Percentiles rank a stretch among this genome's conserved stretches.
phyloP scores from a whole-genome alignment of 441 rosid genomes.

The Aquilaria agallochum region DNA sequence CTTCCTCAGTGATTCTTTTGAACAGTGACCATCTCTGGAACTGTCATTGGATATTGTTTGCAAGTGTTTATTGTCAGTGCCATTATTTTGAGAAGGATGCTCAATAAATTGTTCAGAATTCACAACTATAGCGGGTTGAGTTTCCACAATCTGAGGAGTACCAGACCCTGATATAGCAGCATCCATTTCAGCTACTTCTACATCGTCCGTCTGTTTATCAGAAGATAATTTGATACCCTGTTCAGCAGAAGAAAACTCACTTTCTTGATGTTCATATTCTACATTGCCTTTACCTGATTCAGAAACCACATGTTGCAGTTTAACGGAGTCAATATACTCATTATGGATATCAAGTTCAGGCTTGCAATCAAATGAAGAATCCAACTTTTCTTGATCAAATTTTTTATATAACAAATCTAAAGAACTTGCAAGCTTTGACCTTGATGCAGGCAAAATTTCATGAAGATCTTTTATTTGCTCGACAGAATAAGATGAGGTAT shows the following conservation, averaged over 20 bases:
- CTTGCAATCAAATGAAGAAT: slow-evolving; percentile 31
- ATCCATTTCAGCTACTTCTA: slow-evolving; percentile 15
- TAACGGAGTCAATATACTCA: slow-evolving; percentile 32
- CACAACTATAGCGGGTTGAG: slow-evolving; percentile 16
- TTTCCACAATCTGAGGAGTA: slow-evolving; percentile 24
- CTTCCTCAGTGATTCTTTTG: slow-evolving; percentile 65
- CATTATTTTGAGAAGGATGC: slow-evolving; percentile 21
- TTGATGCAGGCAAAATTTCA: slow-evolving; percentile 55
- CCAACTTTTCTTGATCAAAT: slow-evolving; percentile 50
- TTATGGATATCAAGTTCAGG: slow-evolving; percentile 32
- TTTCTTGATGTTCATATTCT: slow-evolving; percentile 34
- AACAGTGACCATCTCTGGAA: slow-evolving; percentile 32
- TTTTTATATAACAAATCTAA: slow-evolving; percentile 38
- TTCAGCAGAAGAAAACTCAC: slow-evolving; percentile 37
- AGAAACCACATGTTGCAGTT: slow-evolving; percentile 19
- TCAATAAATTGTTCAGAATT: slow-evolving; percentile 29
- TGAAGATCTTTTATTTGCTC: slow-evolving; percentile 77
- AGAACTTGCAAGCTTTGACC: slow-evolving; percentile 39
- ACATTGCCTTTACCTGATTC: slow-evolving; percentile 20
- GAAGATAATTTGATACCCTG: slow-evolving; percentile 33
- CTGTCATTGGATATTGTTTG: slow-evolving; percentile 22
- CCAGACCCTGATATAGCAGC: slow-evolving; percentile 18
- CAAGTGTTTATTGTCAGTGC: slow-evolving; percentile 15
- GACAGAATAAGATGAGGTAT: slow-evolving; percentile 23
- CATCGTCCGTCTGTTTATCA: slow-evolving; percentile 23